Conservation (phyloP, 2,329 filamentous ascomycete species). For the Zasmidium citrigriseum region DNA sequence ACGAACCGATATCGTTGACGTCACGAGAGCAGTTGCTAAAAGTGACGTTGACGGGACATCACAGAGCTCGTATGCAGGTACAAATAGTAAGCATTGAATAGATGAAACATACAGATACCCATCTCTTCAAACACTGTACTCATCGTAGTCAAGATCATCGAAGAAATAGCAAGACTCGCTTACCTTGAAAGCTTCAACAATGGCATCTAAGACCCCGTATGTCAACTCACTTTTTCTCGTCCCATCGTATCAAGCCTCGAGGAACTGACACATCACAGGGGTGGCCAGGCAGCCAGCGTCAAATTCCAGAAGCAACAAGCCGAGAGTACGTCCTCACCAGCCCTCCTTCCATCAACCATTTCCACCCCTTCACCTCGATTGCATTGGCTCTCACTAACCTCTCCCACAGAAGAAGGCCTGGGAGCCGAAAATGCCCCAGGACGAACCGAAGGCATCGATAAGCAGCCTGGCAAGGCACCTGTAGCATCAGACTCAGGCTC, state of each 20-base stretch:
- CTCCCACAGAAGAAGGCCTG: slow-evolving; percentile 29
- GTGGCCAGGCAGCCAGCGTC: slow-evolving; percentile 33
- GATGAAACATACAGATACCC: too few species aligned
- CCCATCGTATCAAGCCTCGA: background rate
- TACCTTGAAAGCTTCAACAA: too few species aligned
- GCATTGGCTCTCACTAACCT: background rate
- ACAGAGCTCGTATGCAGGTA: background rate
- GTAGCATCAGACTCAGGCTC: slow-evolving; percentile 38
- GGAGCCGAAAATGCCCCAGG: slow-evolving; percentile 37
- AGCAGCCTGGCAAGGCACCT: slow-evolving; percentile 32
- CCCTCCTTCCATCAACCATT: too few species aligned
- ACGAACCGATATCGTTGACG: background rate
- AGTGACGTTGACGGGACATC: background rate
- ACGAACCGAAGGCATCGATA: slow-evolving; percentile 26
- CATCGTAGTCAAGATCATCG: background rate
- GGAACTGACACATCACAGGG: slow-evolving; percentile 22
- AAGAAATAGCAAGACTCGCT: too few species aligned
- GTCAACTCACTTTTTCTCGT: background rate
- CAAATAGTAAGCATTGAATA: too few species aligned
- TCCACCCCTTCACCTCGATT: background rate
- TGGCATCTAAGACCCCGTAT: slow-evolving; percentile 27
- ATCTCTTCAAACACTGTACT: background rate
- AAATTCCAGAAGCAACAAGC: slow-evolving; percentile 40
- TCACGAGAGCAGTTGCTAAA: slow-evolving; percentile 19
- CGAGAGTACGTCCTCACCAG: slow-evolving; percentile 27